Evolutionary conservation across 306 rosid genomes (phyloP), one percentile per base, ranked within the genome.

Genomic region (Ceratonia siliqua): DNA sequence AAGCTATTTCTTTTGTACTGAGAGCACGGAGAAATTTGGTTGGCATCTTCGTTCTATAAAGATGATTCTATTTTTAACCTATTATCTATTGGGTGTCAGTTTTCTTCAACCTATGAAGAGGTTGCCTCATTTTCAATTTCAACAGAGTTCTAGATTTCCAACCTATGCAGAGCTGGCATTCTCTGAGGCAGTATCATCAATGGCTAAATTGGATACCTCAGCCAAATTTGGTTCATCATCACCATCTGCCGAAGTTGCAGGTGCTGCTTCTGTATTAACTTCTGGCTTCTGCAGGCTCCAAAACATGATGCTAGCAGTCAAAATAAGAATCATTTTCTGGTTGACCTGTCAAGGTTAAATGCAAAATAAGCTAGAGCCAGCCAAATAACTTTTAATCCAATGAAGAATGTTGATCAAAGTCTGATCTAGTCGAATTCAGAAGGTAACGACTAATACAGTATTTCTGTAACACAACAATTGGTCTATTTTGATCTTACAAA

Each of bases 291-390:
- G 89, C 81, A 94, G 85, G 87, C 99, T 92, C 99, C 99, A 92
- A 83, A 86, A 90, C 99, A 90, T 94, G 76, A 94, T 94, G 89
- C 97, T 90, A 56, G 99, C 99, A 39, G 93, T 80, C 89, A 94
- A 74, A 62, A 74, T 89, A 45, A 94, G 96, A n/a, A 94, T 90
- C 99, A 94, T 94, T 92, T 94, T 94, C 81, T 83, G 97, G 85
- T 92, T 94, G 67, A 92, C 97, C 99, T 94, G 81, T 50, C 49
- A 72, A 70, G 70, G 75, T 61, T 28, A 25, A 7, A 66, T 9
- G 62, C 62, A 73, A 36, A 53, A 72, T 52, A 65, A 76, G 77
- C 50, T 13, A 24, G 43, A 74, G 57, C 48, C 24, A 52, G 22
- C 39, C 4, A 27, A 25, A 48, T 21, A 45, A 67, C 62, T 63